Conservation (phyloP, 768 basidiomycete species). For the Amanita phalloides region DNA sequence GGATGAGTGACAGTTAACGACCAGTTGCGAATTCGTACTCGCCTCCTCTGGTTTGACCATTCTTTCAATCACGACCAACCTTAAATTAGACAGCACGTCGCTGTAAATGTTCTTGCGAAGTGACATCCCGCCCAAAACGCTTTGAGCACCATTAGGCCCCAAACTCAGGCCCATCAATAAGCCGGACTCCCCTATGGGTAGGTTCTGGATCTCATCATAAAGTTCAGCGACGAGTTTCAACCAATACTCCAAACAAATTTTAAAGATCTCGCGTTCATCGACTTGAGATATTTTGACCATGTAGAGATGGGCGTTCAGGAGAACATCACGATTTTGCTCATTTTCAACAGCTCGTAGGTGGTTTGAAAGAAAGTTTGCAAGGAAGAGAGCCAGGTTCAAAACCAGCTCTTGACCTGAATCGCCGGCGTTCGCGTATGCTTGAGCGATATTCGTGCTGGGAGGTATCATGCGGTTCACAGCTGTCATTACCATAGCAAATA, state of each 20-base stretch:
- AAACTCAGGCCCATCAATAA: constrained; percentile 85
- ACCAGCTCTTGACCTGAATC: constrained; percentile 96
- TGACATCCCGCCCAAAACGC: constrained; percentile 66
- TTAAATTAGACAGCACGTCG: constrained; percentile 88
- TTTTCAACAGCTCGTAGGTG: constrained; percentile 94
- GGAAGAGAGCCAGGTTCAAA: constrained; percentile 94
- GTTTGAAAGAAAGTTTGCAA: constrained; percentile 89
- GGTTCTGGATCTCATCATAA: constrained; percentile 91
- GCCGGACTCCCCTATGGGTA: constrained; percentile 82
- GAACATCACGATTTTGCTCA: constrained; percentile 78
- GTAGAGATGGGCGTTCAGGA: constrained; percentile 94
- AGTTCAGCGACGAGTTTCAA: constrained; percentile 89
- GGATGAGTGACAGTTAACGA: neutral
- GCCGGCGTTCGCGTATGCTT: constrained; percentile 80
- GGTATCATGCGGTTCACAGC: constrained; percentile 95
- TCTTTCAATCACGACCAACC: constrained; percentile 92
- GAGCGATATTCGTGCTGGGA: constrained; percentile 87
- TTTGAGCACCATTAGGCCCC: constrained; percentile 50
- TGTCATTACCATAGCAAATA: constrained; percentile 98
- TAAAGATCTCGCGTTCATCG: constrained; percentile 98
- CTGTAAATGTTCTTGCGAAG: constrained; percentile 91
- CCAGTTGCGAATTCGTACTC: constrained; percentile 11
- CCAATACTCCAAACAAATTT: constrained; percentile 99
- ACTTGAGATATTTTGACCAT: constrained; percentile 98
- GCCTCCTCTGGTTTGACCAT: constrained; percentile 99